Conservation (phyloP, 2,329 filamentous ascomycete genomes). For the Fusarium praegraminearum region DNA sequence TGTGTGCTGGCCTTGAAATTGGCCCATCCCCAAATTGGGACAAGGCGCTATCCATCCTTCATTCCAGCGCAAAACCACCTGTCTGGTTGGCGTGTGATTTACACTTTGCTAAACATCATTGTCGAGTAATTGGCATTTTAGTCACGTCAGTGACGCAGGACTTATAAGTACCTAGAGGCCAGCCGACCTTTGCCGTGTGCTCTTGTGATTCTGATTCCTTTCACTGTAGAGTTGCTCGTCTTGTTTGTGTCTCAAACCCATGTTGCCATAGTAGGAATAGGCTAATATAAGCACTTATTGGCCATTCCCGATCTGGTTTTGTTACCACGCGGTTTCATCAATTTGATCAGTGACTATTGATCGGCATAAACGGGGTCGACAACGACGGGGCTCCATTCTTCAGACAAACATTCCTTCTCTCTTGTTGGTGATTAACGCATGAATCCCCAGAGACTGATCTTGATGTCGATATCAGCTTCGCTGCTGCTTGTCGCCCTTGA, state of each 20-base stretch:
- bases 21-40: conserved; percentile 13
- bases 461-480: neutral
- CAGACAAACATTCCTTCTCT: neutral
- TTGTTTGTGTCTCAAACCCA: conserved; percentile 29
- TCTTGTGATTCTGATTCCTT: conserved; percentile 1
- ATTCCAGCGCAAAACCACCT: conserved; percentile 33
- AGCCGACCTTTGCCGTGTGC: neutral
- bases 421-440: neutral
- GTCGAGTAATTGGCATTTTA: conserved; percentile 19
- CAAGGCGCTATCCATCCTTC: conserved; percentile 21
- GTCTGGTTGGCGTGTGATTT: conserved; percentile 31
- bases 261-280: conserved; percentile 3
- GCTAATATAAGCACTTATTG: conserved; percentile 19
- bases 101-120: conserved; percentile 18
- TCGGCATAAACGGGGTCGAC: conserved; percentile 13
- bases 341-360: conserved; percentile 13
- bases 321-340: conserved; percentile 14
- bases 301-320: conserved; percentile 18
- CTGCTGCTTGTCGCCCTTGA: neutral
- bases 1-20: conserved; percentile 15
- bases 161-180: neutral
- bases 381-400: conserved; percentile 6
- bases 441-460: neutral
- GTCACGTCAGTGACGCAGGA: conserved; percentile 1
- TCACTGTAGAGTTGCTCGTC: conserved; percentile 1